phyloP scores from a whole-genome alignment of 345 rosid species.

The Gossypium bickii region DNA sequence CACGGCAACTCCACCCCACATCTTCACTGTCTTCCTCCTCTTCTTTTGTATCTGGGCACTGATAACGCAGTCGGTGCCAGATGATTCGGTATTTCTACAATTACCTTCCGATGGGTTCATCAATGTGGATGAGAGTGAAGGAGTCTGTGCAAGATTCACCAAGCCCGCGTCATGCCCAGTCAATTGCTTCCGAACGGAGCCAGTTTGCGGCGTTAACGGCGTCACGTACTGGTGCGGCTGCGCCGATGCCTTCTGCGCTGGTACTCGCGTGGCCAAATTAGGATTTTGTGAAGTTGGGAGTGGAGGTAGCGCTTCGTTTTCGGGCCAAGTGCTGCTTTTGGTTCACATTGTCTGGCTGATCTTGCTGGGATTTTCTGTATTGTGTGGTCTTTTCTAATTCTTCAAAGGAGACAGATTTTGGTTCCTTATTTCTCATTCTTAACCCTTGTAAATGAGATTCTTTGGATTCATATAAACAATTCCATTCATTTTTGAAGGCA shows the following conservation, averaged over 20 bases:
- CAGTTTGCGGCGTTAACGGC: conserved; percentile 82
- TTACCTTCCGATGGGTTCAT: conserved; percentile 23
- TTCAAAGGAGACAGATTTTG: background rate
- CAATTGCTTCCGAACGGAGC: conserved; percentile 81
- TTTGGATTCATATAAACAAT: background rate
- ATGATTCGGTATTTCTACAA: conserved; percentile 18
- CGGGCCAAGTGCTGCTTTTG: conserved; percentile 84
- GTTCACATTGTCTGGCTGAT: conserved; percentile 90
- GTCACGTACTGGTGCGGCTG: conserved; percentile 98
- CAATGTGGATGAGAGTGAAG: conserved; percentile 25
- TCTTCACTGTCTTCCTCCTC: conserved; percentile 12
- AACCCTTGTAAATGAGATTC: background rate
- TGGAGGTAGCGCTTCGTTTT: conserved; percentile 64
- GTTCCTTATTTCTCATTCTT: background rate
- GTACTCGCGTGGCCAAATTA: conserved; percentile 51
- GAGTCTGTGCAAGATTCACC: conserved; percentile 32
- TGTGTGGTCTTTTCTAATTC: conserved; percentile 64
- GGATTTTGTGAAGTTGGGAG: conserved; percentile 78
- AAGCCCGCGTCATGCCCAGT: conserved; percentile 61
- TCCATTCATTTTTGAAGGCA: background rate
- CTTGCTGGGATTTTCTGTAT: conserved; percentile 77
- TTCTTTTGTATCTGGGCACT: conserved; percentile 16
- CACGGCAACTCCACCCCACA: conserved; percentile 14
- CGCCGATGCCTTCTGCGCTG: conserved; percentile 65
- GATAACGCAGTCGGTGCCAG: conserved; percentile 26